Evolutionary conservation across 805 yeast genomes (phyloP), one percentile per base, ranked within the genome.

Genomic region (Lachancea dasiensis): DNA sequence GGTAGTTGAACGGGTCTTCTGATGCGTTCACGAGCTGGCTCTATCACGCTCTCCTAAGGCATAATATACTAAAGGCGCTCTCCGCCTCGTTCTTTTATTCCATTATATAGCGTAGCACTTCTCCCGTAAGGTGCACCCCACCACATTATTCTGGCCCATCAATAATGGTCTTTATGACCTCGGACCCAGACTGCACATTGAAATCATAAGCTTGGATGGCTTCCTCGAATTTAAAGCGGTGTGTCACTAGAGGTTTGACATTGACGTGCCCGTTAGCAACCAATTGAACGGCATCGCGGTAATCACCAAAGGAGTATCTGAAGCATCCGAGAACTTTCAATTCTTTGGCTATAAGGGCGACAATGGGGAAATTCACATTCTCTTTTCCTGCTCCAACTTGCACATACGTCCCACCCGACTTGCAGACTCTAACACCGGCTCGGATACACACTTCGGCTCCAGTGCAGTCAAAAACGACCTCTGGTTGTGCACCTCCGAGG

Each of bases 371-470:
- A 40, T 70, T 69, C 43, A 84, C 70, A 31, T 73, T 68, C 28
- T 76, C 79, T 29, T 72, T 74, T 18, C 94, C 90, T 77, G 83
- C 83, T 29, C 95, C 96, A 23, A 84, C 90, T 61, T 85, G 95
- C 23, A 84, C 86, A 51, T 70, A 78, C 34, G 78, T 67, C 16
- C 95, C 95, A 40, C 85, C 86, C 23, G 76, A 68, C 36, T 64
- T 72, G 41, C 84, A 66, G 26, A 75, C 69, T 36, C 71, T 65
- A 31, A 86, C 71, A 35, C 86, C 92, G 45, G 78, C 69, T 46
- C 75, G 70, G 46, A 86, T 79, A 48, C 92, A 85, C 23, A 74
- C 71, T 50, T 76, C 85, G 32, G 86, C 86, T 39, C 96, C 96
- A 11, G 94, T 76, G 44, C 90, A 84, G 58, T 86, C 96, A 56